Evolutionary conservation across 2,329 filamentous ascomycete species (phyloP), one percentile per base, ranked within the genome.

Genomic region (Pseudocercospora crystallina): DNA sequence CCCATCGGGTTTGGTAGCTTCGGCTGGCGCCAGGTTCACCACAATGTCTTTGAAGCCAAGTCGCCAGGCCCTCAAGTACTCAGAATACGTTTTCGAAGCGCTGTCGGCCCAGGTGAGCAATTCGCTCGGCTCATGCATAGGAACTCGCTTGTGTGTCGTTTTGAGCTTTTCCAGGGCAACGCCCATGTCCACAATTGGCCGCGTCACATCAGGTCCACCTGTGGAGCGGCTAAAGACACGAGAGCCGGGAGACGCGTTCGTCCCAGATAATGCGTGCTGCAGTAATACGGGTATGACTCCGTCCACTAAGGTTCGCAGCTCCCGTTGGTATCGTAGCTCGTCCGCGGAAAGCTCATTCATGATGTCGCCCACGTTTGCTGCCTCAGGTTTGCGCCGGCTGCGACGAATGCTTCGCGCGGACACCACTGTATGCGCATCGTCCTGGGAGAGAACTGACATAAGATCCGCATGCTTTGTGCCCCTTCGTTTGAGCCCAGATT

Each of bases 11-110:
- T 72, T 70, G n/a, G 61, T 52, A 30, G 51, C 52, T 41, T 85
- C 82, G 4, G 83, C 81, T 7, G 90, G 88, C 1, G 90, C 90
- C 31, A 97, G 82, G 66, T 96, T 97, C 61, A 99, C 89, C 43
- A 97, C 84, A 14, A 99, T 83, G 66, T 95, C 91, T 64, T 96
- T 88, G 69, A 97, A 99, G 0, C 94, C 94, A 41, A 97, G 79
- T 29, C 90, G 82, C 94, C 94, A 99, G 7, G 87, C 85, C 64
- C 84, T 83, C 30, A 97, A 78, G 67, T 97, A 99, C 64, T 89
- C 85, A 54, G 84, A 79, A 67, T 99, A 99, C 8, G 92, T 80
- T 48, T 85, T 83, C 39, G 88, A 82, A 0, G 89, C 85, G 14
- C 81, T 83, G 49, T 90, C 82, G 2, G 91, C 87, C 94, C 94